These are phyloP conservation scores for Epichloe aotearoae DNA, from an alignment of 2,329 filamentous ascomycete genomes.

Conservation along the genomic window DNA sequence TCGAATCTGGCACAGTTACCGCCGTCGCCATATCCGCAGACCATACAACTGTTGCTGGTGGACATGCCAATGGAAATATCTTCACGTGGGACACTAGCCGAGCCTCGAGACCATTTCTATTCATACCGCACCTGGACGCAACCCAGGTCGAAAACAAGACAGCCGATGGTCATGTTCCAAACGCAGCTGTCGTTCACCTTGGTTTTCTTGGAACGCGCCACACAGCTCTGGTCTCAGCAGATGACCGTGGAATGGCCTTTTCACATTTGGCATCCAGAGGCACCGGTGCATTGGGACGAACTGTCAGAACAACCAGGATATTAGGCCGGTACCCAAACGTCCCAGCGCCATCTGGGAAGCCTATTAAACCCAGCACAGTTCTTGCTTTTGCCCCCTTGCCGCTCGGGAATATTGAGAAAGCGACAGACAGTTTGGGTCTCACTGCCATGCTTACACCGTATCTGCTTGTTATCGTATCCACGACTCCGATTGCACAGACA, in stretches of 20 bases:
- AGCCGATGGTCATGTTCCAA: constrained; percentile 71
- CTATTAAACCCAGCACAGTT: constrained; percentile 84
- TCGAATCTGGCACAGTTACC: constrained; percentile 81
- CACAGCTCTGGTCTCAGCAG: constrained; percentile 88
- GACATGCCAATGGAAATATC: constrained; percentile 80
- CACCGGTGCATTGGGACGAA: constrained; percentile 70
- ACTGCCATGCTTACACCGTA: constrained; percentile 96
- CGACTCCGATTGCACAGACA: constrained; percentile 88
- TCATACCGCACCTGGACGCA: constrained; percentile 65
- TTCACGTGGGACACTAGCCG: constrained; percentile 92
- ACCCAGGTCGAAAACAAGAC: constrained; percentile 49
- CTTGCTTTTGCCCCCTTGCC: constrained; percentile 83
- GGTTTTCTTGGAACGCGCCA: constrained; percentile 89
- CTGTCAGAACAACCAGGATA: constrained; percentile 80
- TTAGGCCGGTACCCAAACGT: constrained; percentile 78
- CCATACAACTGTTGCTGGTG: constrained; percentile 79
- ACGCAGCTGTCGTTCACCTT: constrained; percentile 72
- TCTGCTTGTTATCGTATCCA: constrained; percentile 90
- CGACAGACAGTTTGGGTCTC: constrained; percentile 75
- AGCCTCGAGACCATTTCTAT: constrained; percentile 75
- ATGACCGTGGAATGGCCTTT: constrained; percentile 94
- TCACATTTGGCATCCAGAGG: constrained; percentile 90
- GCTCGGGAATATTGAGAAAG: constrained; percentile 83
- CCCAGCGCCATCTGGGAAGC: constrained; percentile 46
- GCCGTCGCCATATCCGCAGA: constrained; percentile 86